These are phyloP conservation scores for Polytrichum formosum DNA, from an alignment of 225 moss, liverwort and hornwort species.

Conservation along the genomic window DNA sequence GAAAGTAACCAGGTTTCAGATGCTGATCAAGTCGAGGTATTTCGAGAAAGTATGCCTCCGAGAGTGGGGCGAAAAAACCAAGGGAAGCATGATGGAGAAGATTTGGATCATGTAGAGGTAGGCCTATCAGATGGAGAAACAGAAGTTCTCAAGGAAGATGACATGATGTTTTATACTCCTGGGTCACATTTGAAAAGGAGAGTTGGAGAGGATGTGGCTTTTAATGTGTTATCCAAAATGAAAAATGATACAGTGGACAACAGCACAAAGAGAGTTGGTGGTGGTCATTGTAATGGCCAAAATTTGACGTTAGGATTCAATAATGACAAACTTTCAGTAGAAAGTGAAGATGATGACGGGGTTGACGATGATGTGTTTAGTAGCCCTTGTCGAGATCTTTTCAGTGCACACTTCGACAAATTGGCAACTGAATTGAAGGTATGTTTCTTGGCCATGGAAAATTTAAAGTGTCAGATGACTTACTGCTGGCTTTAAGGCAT, in stretches of 20 bases:
- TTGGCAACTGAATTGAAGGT: constrained; percentile 51
- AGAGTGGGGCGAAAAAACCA: constrained; percentile 3
- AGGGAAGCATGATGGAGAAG: constrained; percentile 22
- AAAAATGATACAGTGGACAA: constrained; percentile 23
- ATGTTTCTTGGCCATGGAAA: background rate
- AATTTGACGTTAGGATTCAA: constrained; percentile 10
- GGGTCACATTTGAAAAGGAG: constrained; percentile 20
- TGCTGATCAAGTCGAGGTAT: constrained; percentile 6
- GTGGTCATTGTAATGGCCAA: constrained; percentile 13
- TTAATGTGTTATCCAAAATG: constrained; percentile 33
- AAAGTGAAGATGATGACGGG: constrained; percentile 37
- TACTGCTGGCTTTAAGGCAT: no score
- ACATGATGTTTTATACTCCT: constrained; percentile 22
- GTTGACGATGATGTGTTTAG: constrained; percentile 40
- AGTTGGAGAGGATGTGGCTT: constrained; percentile 25
- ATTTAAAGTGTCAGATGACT: no score
- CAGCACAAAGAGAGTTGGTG: constrained; percentile 10
- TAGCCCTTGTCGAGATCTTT: constrained; percentile 46
- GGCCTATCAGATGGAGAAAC: constrained; percentile 40
- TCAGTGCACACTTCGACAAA: constrained; percentile 59
- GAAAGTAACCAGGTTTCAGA: constrained; percentile 19
- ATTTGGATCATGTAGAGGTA: constrained; percentile 43
- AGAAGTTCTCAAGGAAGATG: constrained; percentile 16
- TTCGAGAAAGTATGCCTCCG: constrained; percentile 2
- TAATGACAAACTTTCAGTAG: constrained; percentile 25